A percentile compares a stretch with the other conserved stretches of the same genome.
Conservation (phyloP, 352 stramenopile genomes). For the Phytophthora citrophthora region DNA sequence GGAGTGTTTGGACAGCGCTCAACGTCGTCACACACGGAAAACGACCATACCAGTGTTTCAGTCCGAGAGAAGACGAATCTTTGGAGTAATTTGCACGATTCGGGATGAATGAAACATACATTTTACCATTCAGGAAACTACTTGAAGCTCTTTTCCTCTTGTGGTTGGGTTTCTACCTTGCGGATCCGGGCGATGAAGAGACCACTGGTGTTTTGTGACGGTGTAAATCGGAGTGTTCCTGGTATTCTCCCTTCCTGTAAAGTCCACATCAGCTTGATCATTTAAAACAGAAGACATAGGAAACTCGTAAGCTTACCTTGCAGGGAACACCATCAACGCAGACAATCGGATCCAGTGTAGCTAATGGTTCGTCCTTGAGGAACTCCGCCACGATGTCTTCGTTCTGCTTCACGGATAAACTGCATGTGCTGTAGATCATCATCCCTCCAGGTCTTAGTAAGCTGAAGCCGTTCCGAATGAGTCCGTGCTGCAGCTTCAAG, state of each 20-base stretch:
- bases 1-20: slow-evolving; percentile 18
- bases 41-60: background rate
- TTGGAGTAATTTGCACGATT: slow-evolving; percentile 1
- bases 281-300: background rate
- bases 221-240: slow-evolving; percentile 76
- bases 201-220: slow-evolving; percentile 69
- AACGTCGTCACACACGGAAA: slow-evolving; percentile 4
- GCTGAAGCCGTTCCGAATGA: slow-evolving; percentile 89
- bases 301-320: slow-evolving; percentile 32
- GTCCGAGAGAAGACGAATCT: slow-evolving; percentile 1
- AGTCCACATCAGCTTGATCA: background rate
- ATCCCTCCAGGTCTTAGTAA: slow-evolving; percentile 86
- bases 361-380: slow-evolving; percentile 53
- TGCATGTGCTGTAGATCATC: slow-evolving; percentile 97
- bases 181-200: slow-evolving; percentile 77
- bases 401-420: slow-evolving; percentile 93
- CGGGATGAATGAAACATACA: slow-evolving; percentile 6
- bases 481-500: slow-evolving; percentile 56
- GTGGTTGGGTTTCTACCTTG: slow-evolving; percentile 21
- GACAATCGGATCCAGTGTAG: slow-evolving; percentile 48
- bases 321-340: slow-evolving; percentile 48
- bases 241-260: slow-evolving; percentile 51
- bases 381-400: slow-evolving; percentile 91
- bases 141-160: background rate
- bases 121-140: background rate